Evolutionary conservation across 495 filamentous ascomycete species (phyloP).

Genomic region (Aspergillus saccharolyticus): DNA sequence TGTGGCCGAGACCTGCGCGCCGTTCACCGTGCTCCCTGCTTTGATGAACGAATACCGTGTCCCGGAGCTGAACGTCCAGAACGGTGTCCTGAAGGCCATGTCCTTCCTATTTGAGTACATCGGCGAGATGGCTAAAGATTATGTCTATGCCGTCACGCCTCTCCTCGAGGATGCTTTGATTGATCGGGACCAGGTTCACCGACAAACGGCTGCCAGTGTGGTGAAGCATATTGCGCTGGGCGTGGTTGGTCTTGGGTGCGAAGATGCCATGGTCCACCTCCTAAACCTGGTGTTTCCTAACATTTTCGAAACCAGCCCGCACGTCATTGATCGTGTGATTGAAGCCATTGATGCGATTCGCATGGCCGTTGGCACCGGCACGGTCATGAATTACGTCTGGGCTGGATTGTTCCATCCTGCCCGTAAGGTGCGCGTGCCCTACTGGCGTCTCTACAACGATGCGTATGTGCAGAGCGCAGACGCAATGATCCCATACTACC

Average conservation of each 20-base stretch:
- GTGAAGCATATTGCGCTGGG: conserved; percentile 97
- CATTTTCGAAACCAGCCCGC: conserved; percentile 95
- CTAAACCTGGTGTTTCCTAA: conserved; percentile 96
- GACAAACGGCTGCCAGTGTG: conserved; percentile 91
- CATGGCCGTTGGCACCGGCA: conserved; percentile 84
- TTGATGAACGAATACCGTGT: conserved; percentile 99
- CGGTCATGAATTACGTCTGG: conserved; percentile 96
- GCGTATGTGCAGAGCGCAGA: conserved; percentile 94
- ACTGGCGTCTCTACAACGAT: conserved; percentile 95
- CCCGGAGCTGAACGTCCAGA: conserved; percentile 97
- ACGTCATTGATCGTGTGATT: conserved; percentile 96
- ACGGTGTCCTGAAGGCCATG: conserved; percentile 94
- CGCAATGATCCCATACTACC: conserved; percentile 94
- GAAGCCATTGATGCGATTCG: conserved; percentile 96
- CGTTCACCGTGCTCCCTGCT: conserved; percentile 97
- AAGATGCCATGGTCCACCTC: conserved; percentile 97
- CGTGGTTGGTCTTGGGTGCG: conserved; percentile 93
- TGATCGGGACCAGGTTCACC: conserved; percentile 96
- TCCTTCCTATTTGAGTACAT: conserved; percentile 99
- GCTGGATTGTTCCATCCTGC: conserved; percentile 96
- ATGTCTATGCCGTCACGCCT: conserved; percentile 97
- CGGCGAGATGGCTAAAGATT: conserved; percentile 99
- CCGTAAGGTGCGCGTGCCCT: conserved; percentile 85
- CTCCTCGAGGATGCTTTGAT: conserved; percentile 95
- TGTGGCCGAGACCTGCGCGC: conserved; percentile 99